Evolutionary conservation across 257 asterid genomes (phyloP).

Genomic region (Lavandula angustifolia): DNA sequence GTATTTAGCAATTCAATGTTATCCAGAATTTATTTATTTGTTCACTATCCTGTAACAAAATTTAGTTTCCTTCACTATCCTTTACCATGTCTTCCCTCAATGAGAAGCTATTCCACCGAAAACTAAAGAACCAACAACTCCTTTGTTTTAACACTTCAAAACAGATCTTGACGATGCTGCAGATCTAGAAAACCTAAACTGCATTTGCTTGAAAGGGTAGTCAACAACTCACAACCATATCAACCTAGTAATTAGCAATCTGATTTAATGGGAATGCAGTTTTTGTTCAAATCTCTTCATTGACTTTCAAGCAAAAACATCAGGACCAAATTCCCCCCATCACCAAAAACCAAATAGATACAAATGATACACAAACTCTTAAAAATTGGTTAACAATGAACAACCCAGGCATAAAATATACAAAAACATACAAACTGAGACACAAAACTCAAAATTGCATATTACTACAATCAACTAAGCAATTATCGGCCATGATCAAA

Average conservation of each 20-base stretch:
- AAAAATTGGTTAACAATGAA: conserved; percentile 1
- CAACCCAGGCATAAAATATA: conserved; percentile 5
- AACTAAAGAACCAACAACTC: conserved; percentile 20
- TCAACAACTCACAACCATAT: conserved; percentile 13
- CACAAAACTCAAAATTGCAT: conserved; percentile 11
- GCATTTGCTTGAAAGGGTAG: conserved; percentile 9
- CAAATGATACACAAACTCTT: background rate
- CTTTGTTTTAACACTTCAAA: conserved; percentile 9
- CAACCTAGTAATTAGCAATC: background rate
- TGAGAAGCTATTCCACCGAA: background rate
- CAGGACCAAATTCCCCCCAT: conserved; percentile 12
- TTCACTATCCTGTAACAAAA: background rate
- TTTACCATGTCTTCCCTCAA: background rate
- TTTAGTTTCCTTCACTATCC: background rate
- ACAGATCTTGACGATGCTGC: conserved; percentile 14
- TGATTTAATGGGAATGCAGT: background rate
- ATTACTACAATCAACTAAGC: conserved; percentile 23
- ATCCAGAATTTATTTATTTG: background rate
- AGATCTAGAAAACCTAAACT: conserved; percentile 1
- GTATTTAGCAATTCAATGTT: background rate
- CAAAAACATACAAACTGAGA: background rate
- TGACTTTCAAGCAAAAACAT: conserved; percentile 3
- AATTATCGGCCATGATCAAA: conserved; percentile 28
- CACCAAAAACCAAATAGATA: background rate
- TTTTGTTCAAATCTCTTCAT: background rate